A percentile compares a stretch with the other conserved stretches of the same genome.
Conservation (phyloP, 169 alveolate species). For the Babesia sp. region DNA sequence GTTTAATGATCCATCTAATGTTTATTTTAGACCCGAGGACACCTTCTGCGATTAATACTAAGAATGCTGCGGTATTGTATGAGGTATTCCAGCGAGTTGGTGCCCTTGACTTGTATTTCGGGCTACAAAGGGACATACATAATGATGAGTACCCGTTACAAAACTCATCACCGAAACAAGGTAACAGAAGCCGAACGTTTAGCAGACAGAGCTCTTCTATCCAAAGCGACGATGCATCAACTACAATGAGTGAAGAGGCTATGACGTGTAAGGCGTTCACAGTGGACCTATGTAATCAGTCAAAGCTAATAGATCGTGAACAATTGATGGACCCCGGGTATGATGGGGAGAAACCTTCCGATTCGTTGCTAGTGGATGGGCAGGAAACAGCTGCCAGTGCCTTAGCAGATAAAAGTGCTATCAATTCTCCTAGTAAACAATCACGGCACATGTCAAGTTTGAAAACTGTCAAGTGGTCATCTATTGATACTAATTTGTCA, state of each 20-base stretch:
- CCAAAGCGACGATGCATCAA: neutral
- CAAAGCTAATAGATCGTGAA: neutral
- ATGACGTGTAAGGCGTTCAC: neutral
- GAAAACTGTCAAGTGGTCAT: neutral
- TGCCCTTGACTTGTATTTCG: conserved; percentile 20
- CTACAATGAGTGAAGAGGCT: neutral
- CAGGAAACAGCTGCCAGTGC: neutral
- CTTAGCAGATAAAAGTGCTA: neutral
- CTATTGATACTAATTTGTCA: neutral
- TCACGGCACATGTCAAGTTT: neutral
- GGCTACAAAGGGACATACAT: neutral
- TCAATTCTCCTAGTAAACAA: neutral
- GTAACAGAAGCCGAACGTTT: neutral
- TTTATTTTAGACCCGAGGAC: conserved; percentile 1
- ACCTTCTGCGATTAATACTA: neutral
- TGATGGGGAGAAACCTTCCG: neutral
- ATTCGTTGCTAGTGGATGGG: no score
- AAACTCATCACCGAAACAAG: neutral
- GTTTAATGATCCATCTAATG: no score
- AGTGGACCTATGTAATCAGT: neutral
- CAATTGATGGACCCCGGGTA: neutral
- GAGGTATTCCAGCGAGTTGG: conserved; percentile 36
- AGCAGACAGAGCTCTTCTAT: neutral
- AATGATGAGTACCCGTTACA: neutral
- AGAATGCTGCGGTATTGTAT: conserved; percentile 21